A percentile compares a stretch with the other conserved stretches of the same genome.
Evolutionary conservation across 805 yeast species (phyloP).

Genomic region (Lipomyces mesembrius): DNA sequence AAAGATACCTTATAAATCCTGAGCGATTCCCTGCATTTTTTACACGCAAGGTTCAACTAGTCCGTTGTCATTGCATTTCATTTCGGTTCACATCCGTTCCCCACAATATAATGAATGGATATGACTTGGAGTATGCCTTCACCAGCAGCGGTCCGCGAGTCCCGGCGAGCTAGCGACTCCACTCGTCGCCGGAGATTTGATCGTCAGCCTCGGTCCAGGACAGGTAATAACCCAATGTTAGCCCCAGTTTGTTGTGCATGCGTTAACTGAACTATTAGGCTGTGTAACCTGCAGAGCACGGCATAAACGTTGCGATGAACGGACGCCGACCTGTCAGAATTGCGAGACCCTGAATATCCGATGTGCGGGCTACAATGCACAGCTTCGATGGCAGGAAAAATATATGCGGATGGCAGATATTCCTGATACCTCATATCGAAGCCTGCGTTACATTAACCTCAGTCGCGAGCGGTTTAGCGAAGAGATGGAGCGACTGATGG

Average conservation of each 20-base stretch:
- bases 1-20: neutral
- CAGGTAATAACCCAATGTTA: neutral
- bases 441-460: constrained; percentile 11
- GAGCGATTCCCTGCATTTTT: neutral
- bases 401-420: constrained; percentile 9
- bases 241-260: neutral
- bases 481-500: constrained; percentile 7
- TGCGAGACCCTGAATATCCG: constrained; percentile 66
- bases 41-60: too few relatives aligned
- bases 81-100: neutral
- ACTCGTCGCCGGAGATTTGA: constrained; percentile 9
- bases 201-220: constrained; percentile 6
- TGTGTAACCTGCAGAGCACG: constrained; percentile 58
- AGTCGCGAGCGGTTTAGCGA: neutral
- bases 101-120: neutral
- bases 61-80: neutral
- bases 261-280: neutral
- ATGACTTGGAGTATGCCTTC: neutral
- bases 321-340: constrained; percentile 63
- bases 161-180: neutral
- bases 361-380: constrained; percentile 50
- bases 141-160: neutral
- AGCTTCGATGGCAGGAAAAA: constrained; percentile 17
- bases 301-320: constrained; percentile 66
- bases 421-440: constrained; percentile 13